Evolutionary conservation across 352 stramenopile genomes (phyloP).

Genomic region (Phytophthora syringae): DNA sequence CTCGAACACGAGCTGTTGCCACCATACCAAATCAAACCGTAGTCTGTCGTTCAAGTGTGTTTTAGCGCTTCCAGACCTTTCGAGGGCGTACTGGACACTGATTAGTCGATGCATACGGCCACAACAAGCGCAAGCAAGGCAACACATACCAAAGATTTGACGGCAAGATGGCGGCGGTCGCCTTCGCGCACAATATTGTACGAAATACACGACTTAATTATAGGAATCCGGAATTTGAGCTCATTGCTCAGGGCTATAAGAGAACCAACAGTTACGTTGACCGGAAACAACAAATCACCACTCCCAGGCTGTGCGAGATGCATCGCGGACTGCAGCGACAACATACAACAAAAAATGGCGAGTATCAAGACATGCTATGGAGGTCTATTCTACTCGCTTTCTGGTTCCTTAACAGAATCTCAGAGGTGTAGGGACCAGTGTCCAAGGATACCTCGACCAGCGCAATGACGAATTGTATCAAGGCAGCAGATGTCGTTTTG

Average conservation of each 20-base stretch:
- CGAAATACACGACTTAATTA: conserved; percentile 31
- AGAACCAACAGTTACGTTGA: conserved; percentile 32
- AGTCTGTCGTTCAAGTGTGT: not conserved
- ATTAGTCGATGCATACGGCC: not conserved
- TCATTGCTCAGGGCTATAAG: conserved; percentile 36
- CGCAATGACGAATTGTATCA: not conserved
- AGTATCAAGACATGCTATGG: conserved; percentile 10
- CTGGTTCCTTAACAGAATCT: conserved; percentile 37
- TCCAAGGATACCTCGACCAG: not conserved
- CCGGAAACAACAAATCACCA: conserved; percentile 37
- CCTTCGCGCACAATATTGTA: conserved; percentile 15
- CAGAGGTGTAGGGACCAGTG: conserved; percentile 23
- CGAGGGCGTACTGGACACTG: not conserved
- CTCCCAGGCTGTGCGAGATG: conserved; percentile 30
- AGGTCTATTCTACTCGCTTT: conserved; percentile 26
- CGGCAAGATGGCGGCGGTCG: not conserved
- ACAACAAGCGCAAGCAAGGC: not conserved
- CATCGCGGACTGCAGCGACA: not conserved
- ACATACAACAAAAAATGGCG: not conserved
- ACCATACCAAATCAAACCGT: no score
- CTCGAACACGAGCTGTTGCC: no score
- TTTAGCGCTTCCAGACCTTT: not conserved
- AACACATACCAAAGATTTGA: not conserved
- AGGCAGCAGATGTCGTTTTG: conserved; percentile 2
- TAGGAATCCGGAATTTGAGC: conserved; percentile 24